Base-by-base conservation (phyloP, 768 basidiomycete species). In the Boletellus sp. region DNA sequence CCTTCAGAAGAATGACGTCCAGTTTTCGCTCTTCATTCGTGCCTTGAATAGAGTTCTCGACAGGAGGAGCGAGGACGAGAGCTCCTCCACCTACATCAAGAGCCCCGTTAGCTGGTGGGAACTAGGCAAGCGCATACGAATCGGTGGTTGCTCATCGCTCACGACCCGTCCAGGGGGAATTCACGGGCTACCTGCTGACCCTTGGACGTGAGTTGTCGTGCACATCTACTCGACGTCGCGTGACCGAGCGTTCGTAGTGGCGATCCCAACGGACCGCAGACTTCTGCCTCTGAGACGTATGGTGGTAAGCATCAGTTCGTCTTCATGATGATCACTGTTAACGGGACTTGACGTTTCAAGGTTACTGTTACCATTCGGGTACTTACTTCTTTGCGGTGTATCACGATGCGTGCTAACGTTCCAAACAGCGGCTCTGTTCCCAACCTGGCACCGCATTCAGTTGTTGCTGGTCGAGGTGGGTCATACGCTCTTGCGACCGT, bases 351-450 rank as follows among this genome's bases (percentile, higher is more conserved):
- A 3, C 12, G 3, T 38, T 1, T 17, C 26, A 45, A 60, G 59
- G 59, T 1, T 60, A 61, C 35, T 60, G 59, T 48, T 58, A 54
- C 36, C 59, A 60, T 34, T 34, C 17, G 17, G 49, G 59, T 60
- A 12, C 9, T 55, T 50, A 10, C 10, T 19, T 20, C 3, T 8
- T 5, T 23, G 15, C 3, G 0, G 1, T 1, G 3, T 4, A 16
- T 40, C 6, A n/a, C 1, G 13, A 42, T 10, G 6, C 8, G 10
- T 7, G 8, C 31, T 61, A 32, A 60, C 33, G 40, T 28, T 23
- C 15, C 16, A n/a, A 34, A 47, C 26, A 60, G 59, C 59, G 42
- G 47, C 59, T 26, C 23, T 60, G 20, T 60, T 60, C 42, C 59
- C 59, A 20, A 42, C 59, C n/a, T 60, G 59, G 59, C 59, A 60